Base-by-base conservation (phyloP, 1,284 basidiomycete genomes). In the Salmacisia buchloeana region DNA sequence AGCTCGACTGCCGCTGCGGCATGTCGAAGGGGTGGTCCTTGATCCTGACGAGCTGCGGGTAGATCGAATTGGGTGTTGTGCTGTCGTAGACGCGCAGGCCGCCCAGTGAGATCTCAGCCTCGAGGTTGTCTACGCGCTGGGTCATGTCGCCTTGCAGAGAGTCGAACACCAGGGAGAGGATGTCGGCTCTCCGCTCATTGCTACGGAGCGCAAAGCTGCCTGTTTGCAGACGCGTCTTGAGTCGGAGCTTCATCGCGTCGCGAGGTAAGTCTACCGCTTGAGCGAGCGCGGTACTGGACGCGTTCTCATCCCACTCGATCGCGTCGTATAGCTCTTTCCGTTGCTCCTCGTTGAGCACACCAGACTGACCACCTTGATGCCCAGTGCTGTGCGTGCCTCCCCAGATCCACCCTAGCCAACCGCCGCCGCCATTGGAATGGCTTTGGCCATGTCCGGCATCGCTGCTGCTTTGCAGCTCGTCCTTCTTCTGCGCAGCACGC, bases 1-100 rank as follows among this genome's bases (percentile, higher is more conserved):
- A 69, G 33, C 60, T 54, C 56, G 71, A 62, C 25, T 69, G 63
- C 3, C 72, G 58, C 45, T 63, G 57, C 2, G 66, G 64, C 21
- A 68, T 64, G 57, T 71, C 63, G 57, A 73, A 58, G 21, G 74
- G 79, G 29, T 74, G 70, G 58, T 86, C 85, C 81, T 97, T 97
- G 73, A 98, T 94, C 60, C 89, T 87, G 1, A 98, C 94, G 62
- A 99, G 94, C 80, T 97, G 90, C 5, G 88, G 88, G 79, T 97
- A 91, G 18, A 93, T 83, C 23, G 89, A 91, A 70, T 88, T 85
- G 57, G 84, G 81, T 23, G 90, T 90, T 3, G 93, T 97, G 31
- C 91, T 91, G 79, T 99, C 97, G 74, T 90, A 92, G 10, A 99
- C 90, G 29, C 89, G 85, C 79, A 99, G 87, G 5, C 88, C 91